phyloP scores from a whole-genome alignment of 139 green algal genomes.

The Micromonas pusilla region DNA sequence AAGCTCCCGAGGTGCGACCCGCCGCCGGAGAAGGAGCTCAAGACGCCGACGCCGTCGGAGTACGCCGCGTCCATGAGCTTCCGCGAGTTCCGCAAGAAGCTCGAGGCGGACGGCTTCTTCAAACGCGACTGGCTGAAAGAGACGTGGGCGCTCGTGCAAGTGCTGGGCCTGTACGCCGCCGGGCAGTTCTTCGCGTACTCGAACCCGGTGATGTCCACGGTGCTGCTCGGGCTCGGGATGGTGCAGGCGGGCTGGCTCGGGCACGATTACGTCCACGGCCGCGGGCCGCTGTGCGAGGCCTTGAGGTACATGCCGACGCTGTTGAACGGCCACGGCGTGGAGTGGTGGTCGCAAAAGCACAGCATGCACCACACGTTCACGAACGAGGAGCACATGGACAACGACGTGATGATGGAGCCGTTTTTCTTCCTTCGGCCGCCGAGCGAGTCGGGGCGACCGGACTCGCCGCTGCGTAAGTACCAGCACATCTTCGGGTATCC shows the following conservation, averaged over 20 bases:
- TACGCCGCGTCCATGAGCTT: constrained; percentile 19
- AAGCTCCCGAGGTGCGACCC: constrained; percentile 36
- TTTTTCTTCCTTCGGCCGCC: constrained; percentile 34
- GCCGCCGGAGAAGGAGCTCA: constrained; percentile 5
- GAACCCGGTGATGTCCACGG: constrained; percentile 20
- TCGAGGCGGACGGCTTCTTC: constrained; percentile 34
- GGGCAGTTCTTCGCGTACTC: constrained; percentile 25
- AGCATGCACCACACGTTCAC: constrained; percentile 39
- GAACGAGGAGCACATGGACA: constrained; percentile 35
- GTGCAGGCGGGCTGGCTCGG: constrained; percentile 37
- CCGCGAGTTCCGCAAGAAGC: constrained; percentile 27
- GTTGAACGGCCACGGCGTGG: constrained; percentile 33
- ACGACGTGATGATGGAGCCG: constrained; percentile 36
- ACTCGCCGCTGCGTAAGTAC: constrained; percentile 33
- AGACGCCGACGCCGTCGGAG: neutral
- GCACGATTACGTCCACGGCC: constrained; percentile 40
- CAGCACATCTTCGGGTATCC: constrained; percentile 39
- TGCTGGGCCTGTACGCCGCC: constrained; percentile 30
- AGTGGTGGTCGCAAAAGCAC: constrained; percentile 42
- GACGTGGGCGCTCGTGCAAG: constrained; percentile 27
- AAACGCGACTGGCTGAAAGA: constrained; percentile 30
- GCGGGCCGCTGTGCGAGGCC: constrained; percentile 27
- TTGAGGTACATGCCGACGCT: constrained; percentile 30
- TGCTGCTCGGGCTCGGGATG: constrained; percentile 31
- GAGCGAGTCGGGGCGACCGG: constrained; percentile 11